Evolutionary conservation across 2,329 filamentous ascomycete genomes (phyloP), one percentile per base, ranked within the genome.

Genomic region (Xylariaceae sp.): DNA sequence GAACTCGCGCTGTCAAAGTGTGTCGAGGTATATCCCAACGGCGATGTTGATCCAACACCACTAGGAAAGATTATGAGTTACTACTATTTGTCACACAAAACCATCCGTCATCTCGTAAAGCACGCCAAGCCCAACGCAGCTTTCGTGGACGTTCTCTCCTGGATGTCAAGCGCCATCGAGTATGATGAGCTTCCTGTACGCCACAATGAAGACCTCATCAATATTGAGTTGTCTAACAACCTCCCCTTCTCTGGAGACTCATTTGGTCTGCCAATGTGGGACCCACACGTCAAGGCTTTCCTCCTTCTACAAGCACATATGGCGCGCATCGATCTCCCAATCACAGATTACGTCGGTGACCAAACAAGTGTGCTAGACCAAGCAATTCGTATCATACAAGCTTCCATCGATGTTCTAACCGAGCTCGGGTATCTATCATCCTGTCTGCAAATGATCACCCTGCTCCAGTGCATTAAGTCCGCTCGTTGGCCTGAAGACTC

Each of bases 1-100:
- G 91, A 96, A 65, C 81, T 99, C 5, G 87, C 87, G 1, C 81
- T 88, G 56, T 97, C 92, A 2, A 87, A 86, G 48, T 99, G 94
- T 73, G 84, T 96, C 14, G 80, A 86, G 16, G 79, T 95, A 3
- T 88, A 90, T 63, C 86, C 87, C 42, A 96, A 94, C 59, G 93
- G 93, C 41, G 88, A 96, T 61, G 86, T 99, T 28, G 89, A 96
- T 61, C 78, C 93, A 1, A 97, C 94, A 0, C 87, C 93, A 0
- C 80, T 97, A 6, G 94, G 94, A 63, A 97, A 96, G 75, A 97
- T 99, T 66, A 97, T 97, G 90, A 96, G 89, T 69, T 99, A 97
- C 78, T 99, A 99, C 78, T 99, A 99, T 67, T 85, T 94, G 44
- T 95, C 92, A 0, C 94, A 99, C 74, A 89, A 89, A 71, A 99